These are phyloP conservation scores for Ordospora colligata DNA, from an alignment of 371 early-diverging fungal genomes.

Conservation along the genomic window DNA sequence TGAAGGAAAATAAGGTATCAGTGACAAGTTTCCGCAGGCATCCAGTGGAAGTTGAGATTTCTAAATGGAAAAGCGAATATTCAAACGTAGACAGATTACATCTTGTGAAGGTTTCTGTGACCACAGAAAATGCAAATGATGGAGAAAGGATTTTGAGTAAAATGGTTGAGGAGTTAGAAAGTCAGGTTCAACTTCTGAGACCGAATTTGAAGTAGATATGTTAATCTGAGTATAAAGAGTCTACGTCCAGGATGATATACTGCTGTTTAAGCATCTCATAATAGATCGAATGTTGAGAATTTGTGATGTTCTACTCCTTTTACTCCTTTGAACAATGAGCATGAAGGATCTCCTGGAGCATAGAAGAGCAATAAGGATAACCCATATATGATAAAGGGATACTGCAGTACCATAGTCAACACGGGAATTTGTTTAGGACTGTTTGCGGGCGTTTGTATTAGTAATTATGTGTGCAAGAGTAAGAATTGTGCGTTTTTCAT, in stretches of 20 bases:
- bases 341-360: background rate
- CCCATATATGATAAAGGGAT: background rate
- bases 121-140: background rate
- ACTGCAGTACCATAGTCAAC: background rate
- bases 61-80: background rate
- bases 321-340: background rate
- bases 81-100: background rate
- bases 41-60: background rate
- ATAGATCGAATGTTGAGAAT: no score
- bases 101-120: background rate
- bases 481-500: background rate
- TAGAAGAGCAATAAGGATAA: background rate
- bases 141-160: slow-evolving; percentile 1
- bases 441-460: background rate
- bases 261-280: no score
- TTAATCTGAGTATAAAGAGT: no score
- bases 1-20: background rate
- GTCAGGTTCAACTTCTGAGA: background rate
- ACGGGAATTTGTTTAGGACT: background rate
- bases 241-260: no score
- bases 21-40: background rate
- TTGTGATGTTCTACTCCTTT: background rate
- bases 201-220: background rate
- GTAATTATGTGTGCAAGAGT: background rate
- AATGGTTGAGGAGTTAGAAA: background rate